Percentiles rank a stretch among this genome's conserved stretches.
phyloP scores from a whole-genome alignment of 768 basidiomycete genomes.

The Kwoniella mangroviensis region DNA sequence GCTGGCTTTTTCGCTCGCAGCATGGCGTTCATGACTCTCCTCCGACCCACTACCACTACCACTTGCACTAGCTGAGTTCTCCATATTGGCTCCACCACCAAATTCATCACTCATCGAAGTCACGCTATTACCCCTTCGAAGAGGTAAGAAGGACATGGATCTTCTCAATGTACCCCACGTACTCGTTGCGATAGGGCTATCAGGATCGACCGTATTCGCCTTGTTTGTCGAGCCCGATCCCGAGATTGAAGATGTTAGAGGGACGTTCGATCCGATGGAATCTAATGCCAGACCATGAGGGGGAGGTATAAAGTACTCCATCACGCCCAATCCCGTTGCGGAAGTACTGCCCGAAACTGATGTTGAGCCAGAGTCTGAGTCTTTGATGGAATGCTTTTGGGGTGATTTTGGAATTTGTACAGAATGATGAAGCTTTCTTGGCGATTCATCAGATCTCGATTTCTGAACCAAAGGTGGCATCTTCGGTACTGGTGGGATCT shows the following conservation, averaged over 20 bases:
- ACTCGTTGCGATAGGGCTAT: constrained; percentile 11
- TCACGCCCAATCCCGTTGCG: not conserved
- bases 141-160: constrained; percentile 25
- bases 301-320: constrained; percentile 27
- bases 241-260: not conserved
- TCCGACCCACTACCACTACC: constrained; percentile 12
- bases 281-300: constrained; percentile 17
- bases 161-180: constrained; percentile 21
- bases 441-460: constrained; percentile 17
- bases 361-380: not conserved
- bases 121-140: constrained; percentile 12
- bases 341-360: not conserved
- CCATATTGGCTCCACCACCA: not conserved
- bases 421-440: not conserved
- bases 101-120: constrained; percentile 10
- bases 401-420: not conserved
- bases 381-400: not conserved
- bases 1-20: not conserved
- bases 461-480: constrained; percentile 10
- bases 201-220: constrained; percentile 4
- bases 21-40: not conserved
- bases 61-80: not conserved
- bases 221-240: not conserved
- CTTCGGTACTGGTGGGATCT: constrained; percentile 3
- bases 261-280: constrained; percentile 4